Evolutionary conservation across 352 stramenopile species (phyloP).

Genomic region (Phytophthora europaea): DNA sequence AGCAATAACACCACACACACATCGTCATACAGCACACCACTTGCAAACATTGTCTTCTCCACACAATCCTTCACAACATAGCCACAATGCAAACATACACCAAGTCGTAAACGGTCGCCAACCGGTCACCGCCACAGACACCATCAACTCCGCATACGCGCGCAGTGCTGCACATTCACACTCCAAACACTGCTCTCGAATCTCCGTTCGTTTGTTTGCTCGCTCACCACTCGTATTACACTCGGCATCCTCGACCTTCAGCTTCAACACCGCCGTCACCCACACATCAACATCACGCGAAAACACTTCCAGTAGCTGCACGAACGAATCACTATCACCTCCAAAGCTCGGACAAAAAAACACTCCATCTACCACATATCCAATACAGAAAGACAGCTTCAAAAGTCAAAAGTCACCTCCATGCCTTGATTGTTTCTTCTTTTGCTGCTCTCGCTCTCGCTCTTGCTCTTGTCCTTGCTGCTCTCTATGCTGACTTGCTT

Average conservation of each 20-base stretch:
- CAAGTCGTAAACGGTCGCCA: background rate
- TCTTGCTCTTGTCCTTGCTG: background rate
- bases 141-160: background rate
- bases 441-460: background rate
- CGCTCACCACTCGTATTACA: background rate
- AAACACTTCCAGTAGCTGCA: background rate
- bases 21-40: background rate
- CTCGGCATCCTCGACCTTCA: background rate
- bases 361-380: background rate
- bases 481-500: background rate
- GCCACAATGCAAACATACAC: background rate
- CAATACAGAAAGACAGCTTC: background rate
- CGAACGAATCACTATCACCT: background rate
- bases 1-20: background rate
- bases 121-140: background rate
- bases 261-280: background rate
- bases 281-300: background rate
- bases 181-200: too few relatives aligned
- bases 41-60: background rate
- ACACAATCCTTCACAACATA: background rate
- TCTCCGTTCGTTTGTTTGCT: background rate
- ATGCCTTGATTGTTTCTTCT: background rate
- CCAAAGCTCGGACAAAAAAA: background rate
- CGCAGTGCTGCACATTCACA: background rate
- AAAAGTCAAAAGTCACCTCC: background rate